These are phyloP conservation scores for Teratosphaeria epicoccoides DNA, from an alignment of 2,329 filamentous ascomycete species.

Conservation along the genomic window DNA sequence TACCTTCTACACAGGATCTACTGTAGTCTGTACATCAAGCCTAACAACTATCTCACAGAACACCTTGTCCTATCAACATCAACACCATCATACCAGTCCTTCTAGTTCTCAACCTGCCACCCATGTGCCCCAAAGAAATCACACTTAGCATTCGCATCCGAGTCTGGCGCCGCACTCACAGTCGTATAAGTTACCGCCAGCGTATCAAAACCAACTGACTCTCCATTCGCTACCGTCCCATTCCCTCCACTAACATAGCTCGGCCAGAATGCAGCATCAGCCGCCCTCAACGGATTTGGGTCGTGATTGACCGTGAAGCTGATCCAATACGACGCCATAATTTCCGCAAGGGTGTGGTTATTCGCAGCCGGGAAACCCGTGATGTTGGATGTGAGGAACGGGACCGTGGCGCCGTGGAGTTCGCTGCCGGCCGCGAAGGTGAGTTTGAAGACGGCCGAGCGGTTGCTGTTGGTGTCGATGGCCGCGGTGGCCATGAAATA, in stretches of 20 bases:
- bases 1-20: too few relatives aligned
- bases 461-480: conserved; percentile 10
- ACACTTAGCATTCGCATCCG: conserved; percentile 11
- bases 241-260: conserved; percentile 7
- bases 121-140: conserved; percentile 11
- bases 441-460: conserved; percentile 16
- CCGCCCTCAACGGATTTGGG: conserved; percentile 8
- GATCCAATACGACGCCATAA: conserved; percentile 13
- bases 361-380: conserved; percentile 8
- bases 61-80: too few relatives aligned
- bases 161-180: conserved; percentile 7
- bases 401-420: conserved; percentile 9
- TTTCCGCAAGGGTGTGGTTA: conserved; percentile 8
- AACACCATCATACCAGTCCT: too few relatives aligned
- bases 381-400: conserved; percentile 5
- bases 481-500: conserved; percentile 11
- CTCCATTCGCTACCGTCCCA: conserved; percentile 5
- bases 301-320: conserved; percentile 9
- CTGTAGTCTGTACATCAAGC: too few relatives aligned
- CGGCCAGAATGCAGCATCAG: conserved; percentile 9
- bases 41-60: too few relatives aligned
- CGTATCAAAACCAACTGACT: conserved; percentile 11
- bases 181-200: conserved; percentile 9
- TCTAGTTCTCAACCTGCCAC: neutral
- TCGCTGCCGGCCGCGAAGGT: conserved; percentile 12